These are phyloP conservation scores for Elongisporangium anandrum DNA, from an alignment of 352 stramenopile genomes.

Conservation along the genomic window DNA sequence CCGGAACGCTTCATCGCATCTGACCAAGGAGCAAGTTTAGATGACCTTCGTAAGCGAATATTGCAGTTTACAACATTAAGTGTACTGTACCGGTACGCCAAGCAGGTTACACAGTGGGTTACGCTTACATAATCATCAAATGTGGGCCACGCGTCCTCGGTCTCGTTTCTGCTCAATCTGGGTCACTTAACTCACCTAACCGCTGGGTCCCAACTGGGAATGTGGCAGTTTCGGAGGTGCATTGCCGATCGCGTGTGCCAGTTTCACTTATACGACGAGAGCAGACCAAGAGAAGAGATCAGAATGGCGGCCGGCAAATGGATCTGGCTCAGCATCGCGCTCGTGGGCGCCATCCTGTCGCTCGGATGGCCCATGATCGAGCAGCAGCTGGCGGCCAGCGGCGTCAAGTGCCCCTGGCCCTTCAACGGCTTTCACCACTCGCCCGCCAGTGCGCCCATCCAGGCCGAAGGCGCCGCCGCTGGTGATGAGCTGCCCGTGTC, in stretches of 20 bases:
- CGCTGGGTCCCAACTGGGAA: not conserved
- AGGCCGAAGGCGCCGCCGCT: constrained; percentile 13
- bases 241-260: not conserved
- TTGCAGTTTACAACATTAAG: not conserved
- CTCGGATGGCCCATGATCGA: constrained; percentile 72
- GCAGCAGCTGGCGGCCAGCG: constrained; percentile 45
- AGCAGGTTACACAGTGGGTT: not conserved
- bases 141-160: not conserved
- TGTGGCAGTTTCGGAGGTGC: not conserved
- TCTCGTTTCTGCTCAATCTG: not conserved
- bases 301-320: constrained; percentile 31
- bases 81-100: too few relatives aligned
- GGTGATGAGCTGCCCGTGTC: constrained; percentile 24
- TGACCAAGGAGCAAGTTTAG: not conserved
- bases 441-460: constrained; percentile 22
- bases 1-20: not conserved
- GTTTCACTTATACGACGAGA: not conserved
- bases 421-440: constrained; percentile 25
- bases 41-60: not conserved
- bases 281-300: constrained; percentile 1
- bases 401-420: constrained; percentile 61
- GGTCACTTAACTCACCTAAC: not conserved
- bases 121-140: not conserved
- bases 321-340: constrained; percentile 41
- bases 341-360: constrained; percentile 48